Percentiles rank a stretch among this genome's conserved stretches.
Conservation (phyloP, 768 basidiomycete genomes). For the Pleurotus citrinopileatus region DNA sequence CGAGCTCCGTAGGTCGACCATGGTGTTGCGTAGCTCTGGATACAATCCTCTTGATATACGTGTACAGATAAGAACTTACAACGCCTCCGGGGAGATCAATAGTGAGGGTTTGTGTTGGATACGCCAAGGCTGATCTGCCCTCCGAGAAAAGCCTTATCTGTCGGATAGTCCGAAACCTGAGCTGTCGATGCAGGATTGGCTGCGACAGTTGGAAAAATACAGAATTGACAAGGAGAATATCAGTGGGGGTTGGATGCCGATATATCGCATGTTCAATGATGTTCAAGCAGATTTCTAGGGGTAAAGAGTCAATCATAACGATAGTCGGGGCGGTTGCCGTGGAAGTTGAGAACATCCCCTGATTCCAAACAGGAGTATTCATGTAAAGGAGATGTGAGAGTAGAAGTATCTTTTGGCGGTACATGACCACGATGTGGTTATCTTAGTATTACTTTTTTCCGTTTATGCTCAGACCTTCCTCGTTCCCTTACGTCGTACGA, state of each 20-base stretch:
- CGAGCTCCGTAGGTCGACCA: conserved; percentile 17
- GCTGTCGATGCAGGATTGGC: conserved; percentile 21
- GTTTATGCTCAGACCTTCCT: conserved; percentile 25
- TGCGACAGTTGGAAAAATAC: conserved; percentile 19
- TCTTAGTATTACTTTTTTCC: too few relatives aligned
- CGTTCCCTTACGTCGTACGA: conserved; percentile 20
- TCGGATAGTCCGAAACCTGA: conserved; percentile 20
- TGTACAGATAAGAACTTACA: not conserved
- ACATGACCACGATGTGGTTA: too few relatives aligned
- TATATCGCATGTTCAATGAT: not conserved
- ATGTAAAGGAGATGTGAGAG: too few relatives aligned
- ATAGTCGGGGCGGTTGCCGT: not conserved
- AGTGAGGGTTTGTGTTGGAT: conserved; percentile 1
- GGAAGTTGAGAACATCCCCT: not conserved
- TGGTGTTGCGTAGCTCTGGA: not conserved
- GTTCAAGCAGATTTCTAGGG: not conserved
- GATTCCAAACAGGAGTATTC: too few relatives aligned
- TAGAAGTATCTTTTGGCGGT: too few relatives aligned
- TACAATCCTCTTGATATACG: conserved; percentile 18
- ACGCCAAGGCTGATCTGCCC: conserved; percentile 11
- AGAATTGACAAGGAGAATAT: conserved; percentile 20
- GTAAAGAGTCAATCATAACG: not conserved
- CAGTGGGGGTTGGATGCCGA: not conserved
- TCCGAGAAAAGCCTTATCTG: conserved; percentile 17
- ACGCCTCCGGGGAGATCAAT: conserved; percentile 7